Conservation (phyloP, 1,284 basidiomycete species). For the Melampsora occidentalis region DNA sequence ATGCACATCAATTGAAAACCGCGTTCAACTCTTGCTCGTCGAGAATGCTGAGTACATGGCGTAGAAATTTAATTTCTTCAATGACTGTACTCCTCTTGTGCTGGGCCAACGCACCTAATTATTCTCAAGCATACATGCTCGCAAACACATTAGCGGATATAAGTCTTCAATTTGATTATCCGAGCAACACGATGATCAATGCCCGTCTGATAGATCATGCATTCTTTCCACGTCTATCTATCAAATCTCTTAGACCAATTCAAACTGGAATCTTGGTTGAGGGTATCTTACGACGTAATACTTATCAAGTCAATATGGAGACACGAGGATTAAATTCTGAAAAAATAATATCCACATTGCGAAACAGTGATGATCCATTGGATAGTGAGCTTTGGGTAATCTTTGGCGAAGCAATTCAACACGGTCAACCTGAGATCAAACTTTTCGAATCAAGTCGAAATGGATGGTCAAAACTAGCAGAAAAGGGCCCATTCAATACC, state of each 20-base stretch:
- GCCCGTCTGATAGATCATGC: conserved; percentile 1
- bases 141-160: background rate
- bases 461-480: conserved; percentile 1
- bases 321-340: background rate
- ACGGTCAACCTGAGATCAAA: background rate
- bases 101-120: background rate
- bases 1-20: too few species aligned
- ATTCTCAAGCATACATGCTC: conserved; percentile 3
- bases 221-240: background rate
- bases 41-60: background rate
- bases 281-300: conserved; percentile 5
- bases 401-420: background rate
- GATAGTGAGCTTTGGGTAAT: background rate
- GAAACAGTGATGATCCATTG: background rate
- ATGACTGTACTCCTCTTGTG: background rate
- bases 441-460: background rate
- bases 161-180: background rate
- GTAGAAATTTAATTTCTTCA: background rate
- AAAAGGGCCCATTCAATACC: background rate
- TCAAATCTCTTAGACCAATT: background rate
- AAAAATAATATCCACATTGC: background rate
- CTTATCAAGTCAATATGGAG: background rate
- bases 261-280: background rate
- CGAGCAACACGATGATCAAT: background rate
- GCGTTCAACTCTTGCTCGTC: background rate